phyloP scores from a whole-genome alignment of 768 basidiomycete genomes.

The Imleria badia region DNA sequence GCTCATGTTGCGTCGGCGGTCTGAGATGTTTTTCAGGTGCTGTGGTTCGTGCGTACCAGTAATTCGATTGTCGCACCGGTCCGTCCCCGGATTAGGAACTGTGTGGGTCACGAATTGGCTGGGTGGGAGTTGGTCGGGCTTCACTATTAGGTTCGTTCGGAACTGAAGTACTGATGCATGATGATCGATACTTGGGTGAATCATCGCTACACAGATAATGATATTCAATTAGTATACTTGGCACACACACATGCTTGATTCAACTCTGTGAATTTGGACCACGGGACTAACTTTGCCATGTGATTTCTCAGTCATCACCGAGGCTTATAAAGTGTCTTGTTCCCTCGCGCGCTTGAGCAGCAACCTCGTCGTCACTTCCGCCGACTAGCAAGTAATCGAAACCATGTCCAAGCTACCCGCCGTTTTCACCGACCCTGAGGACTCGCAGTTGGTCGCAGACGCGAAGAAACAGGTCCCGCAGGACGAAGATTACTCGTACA shows the following conservation, averaged over 20 bases:
- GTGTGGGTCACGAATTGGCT: not conserved
- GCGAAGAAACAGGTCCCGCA: constrained; percentile 67
- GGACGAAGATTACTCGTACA: constrained; percentile 67
- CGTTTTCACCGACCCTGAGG: constrained; percentile 73
- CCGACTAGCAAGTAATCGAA: not conserved
- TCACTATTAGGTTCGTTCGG: too few species aligned
- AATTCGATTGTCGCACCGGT: not conserved
- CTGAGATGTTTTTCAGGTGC: not conserved
- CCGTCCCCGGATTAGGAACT: not conserved
- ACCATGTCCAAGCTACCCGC: constrained; percentile 42
- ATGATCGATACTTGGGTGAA: too few species aligned
- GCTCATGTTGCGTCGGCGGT: not conserved
- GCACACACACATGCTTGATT: too few species aligned
- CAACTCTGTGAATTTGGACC: too few species aligned
- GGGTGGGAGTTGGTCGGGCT: not conserved
- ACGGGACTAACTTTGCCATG: not conserved
- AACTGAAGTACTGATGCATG: too few species aligned
- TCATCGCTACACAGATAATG: too few species aligned
- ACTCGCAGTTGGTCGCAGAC: constrained; percentile 76
- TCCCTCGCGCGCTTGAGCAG: not conserved
- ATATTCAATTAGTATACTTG: too few species aligned
- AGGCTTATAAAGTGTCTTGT: too few species aligned
- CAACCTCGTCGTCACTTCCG: not conserved
- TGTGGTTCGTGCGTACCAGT: not conserved
- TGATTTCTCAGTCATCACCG: not conserved